Evolutionary conservation across 2,329 filamentous ascomycete genomes (phyloP), one percentile per base, ranked within the genome.

Genomic region (Parastagonospora nodorum): DNA sequence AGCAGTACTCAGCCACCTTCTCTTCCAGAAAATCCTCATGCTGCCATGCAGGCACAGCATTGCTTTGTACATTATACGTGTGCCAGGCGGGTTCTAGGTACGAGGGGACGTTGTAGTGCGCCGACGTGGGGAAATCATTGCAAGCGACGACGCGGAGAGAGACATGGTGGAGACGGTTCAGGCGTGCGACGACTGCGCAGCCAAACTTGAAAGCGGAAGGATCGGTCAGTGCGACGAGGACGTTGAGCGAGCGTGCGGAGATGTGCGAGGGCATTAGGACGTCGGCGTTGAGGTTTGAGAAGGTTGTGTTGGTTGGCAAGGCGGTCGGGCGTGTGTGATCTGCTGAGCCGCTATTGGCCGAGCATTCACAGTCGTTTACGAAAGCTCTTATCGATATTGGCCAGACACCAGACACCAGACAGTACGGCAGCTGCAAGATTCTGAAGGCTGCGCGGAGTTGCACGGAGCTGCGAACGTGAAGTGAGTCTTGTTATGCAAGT

Each of bases 151-250:
- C 53, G 46, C 67, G 64, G 19, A 72, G 50, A 9, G 67, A 83
- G 53, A 87, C 81, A 66, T 89, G 84, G 69, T 88, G 84, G 64
- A 87, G 81, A 44, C 87, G 88, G 47, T 86, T 87, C 4, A 89
- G 79, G 52, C 86, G 83, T 42, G 88, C 81, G 53, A 87, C 84
- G 45, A 89, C 80, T 14, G 84, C 78, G 67, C 87, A 82, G 45
- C 86, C 86, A 74, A 84, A 87, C 38, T 85, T 84, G 28, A 85
- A 82, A 63, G 88, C 85, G 48, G 82, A 80, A 40, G 82, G 79
- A 51, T 87, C 86, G 61, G 87, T 87, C 50, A 87, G 82, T 50
- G 84, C 84, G 31, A 89, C 79, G 30, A 89, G 81, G 48, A 89
- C 80, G 54, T 73, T 72, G 40, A 73, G 66, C 41, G 64, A 60